Conservation (phyloP, 108 stramenopile species). For the Stephanodiscus minutulus region DNA sequence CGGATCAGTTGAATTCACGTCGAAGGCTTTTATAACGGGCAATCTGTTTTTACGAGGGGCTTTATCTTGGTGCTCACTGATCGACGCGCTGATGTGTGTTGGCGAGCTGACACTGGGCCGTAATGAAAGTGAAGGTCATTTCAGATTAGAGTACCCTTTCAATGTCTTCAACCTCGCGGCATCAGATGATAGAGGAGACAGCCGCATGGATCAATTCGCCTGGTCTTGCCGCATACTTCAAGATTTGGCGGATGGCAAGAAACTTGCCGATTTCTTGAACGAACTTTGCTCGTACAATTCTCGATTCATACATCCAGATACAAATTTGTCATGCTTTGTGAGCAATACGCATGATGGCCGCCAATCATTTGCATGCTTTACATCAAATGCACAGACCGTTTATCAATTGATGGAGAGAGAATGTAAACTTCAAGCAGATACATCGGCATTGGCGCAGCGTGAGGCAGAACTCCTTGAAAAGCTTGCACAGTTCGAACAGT, state of each 20-base stretch:
- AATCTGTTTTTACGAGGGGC: conserved; percentile 47
- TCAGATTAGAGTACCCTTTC: conserved; percentile 24
- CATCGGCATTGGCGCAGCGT: conserved; percentile 22
- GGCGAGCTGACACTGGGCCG: conserved; percentile 11
- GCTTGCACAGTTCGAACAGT: conserved; percentile 12
- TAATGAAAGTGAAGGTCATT: background rate
- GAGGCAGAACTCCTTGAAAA: conserved; percentile 21
- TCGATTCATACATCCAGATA: conserved; percentile 20
- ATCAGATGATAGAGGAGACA: conserved; percentile 21
- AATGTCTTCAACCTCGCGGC: conserved; percentile 14
- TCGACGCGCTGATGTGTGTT: conserved; percentile 39
- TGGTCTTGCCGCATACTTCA: conserved; percentile 41
- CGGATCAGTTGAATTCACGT: conserved; percentile 33
- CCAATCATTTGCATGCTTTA: conserved; percentile 29
- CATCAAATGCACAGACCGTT: conserved; percentile 13
- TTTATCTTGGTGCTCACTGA: conserved; percentile 40
- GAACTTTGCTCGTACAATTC: conserved; percentile 23
- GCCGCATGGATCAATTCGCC: conserved; percentile 24
- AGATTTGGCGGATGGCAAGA: conserved; percentile 18
- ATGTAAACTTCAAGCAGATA: conserved; percentile 24
- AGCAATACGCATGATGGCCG: conserved; percentile 8
- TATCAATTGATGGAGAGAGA: conserved; percentile 14
- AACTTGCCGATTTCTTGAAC: conserved; percentile 25
- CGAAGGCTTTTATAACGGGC: conserved; percentile 34
- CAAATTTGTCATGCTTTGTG: conserved; percentile 6